Percentiles rank a stretch among this genome's conserved stretches.
Evolutionary conservation across 495 filamentous ascomycete species (phyloP).

Genomic region (Cairneyella variabilis): DNA sequence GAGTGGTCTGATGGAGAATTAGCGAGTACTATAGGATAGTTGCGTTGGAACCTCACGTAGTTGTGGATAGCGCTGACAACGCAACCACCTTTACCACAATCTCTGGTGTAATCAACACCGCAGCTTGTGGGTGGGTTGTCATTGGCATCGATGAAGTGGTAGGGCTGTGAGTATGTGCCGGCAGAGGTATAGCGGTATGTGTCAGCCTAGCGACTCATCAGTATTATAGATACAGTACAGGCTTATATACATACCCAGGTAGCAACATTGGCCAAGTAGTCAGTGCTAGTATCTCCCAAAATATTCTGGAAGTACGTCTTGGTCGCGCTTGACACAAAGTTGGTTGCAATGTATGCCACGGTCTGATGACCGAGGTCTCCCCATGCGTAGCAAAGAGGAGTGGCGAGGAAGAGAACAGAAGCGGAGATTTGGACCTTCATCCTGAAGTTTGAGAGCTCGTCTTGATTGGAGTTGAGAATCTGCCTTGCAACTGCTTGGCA

Average conservation of each 20-base stretch:
- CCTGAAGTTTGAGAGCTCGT: background rate
- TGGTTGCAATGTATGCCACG: constrained; percentile 33
- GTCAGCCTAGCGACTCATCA: constrained; percentile 34
- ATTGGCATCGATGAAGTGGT: constrained; percentile 62
- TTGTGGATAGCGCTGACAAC: constrained; percentile 59
- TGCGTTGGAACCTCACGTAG: constrained; percentile 40
- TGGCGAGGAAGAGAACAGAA: background rate
- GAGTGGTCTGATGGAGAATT: constrained; percentile 3
- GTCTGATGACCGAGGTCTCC: constrained; percentile 48
- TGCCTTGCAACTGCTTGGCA: background rate
- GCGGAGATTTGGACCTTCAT: constrained; percentile 9
- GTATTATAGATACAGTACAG: too few species aligned
- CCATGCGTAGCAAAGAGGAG: constrained; percentile 35
- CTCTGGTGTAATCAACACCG: constrained; percentile 50
- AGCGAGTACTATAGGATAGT: too few species aligned
- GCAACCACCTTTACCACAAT: constrained; percentile 57
- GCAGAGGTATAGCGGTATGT: constrained; percentile 48
- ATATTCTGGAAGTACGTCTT: constrained; percentile 37
- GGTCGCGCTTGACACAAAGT: constrained; percentile 33
- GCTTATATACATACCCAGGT: constrained; percentile 43
- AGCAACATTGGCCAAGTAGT: constrained; percentile 47
- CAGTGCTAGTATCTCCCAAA: constrained; percentile 38
- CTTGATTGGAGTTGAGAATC: background rate
- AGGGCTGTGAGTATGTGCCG: constrained; percentile 48
- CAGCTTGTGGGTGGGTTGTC: constrained; percentile 58